phyloP scores from a whole-genome alignment of 352 stramenopile species.

The Plasmopara halstedii region DNA sequence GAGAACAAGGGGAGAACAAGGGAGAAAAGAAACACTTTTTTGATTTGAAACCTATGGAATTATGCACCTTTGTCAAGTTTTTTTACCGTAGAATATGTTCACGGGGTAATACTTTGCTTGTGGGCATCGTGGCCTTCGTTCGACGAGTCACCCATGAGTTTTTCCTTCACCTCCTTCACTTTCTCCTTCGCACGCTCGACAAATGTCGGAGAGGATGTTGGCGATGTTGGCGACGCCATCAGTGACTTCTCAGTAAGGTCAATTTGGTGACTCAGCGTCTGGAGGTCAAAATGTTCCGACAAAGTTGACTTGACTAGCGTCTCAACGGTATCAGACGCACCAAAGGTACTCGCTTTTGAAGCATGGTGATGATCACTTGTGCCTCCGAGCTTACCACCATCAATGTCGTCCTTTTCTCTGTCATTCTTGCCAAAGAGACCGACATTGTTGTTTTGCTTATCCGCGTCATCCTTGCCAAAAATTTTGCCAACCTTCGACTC shows the following conservation, averaged over 20 bases:
- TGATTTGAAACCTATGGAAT: too few relatives aligned
- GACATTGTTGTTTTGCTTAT: slow-evolving; percentile 2
- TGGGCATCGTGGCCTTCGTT: neutral
- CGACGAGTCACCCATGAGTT: slow-evolving; percentile 14
- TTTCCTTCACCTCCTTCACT: slow-evolving; percentile 15
- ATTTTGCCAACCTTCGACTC: slow-evolving; percentile 1
- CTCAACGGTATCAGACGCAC: slow-evolving; percentile 15
- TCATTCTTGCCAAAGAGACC: slow-evolving; percentile 9
- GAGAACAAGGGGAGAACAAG: too few relatives aligned
- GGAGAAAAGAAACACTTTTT: too few relatives aligned
- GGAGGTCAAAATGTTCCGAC: slow-evolving; percentile 14
- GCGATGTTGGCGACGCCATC: slow-evolving; percentile 4
- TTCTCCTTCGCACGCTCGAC: slow-evolving; percentile 16
- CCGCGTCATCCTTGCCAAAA: neutral
- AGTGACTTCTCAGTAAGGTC: slow-evolving; percentile 11
- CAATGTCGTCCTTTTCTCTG: slow-evolving; percentile 1
- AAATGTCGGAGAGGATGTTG: slow-evolving; percentile 4
- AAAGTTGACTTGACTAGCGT: slow-evolving; percentile 14
- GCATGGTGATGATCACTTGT: neutral
- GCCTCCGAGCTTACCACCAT: neutral
- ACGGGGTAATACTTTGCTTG: neutral
- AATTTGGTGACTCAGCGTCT: slow-evolving; percentile 17
- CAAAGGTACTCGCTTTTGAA: neutral
- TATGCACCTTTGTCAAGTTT: too few relatives aligned
- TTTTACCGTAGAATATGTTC: neutral